Evolutionary conservation across 2,329 filamentous ascomycete species (phyloP), one percentile per base, ranked within the genome.

Genomic region (Aureobasidium zeae): DNA sequence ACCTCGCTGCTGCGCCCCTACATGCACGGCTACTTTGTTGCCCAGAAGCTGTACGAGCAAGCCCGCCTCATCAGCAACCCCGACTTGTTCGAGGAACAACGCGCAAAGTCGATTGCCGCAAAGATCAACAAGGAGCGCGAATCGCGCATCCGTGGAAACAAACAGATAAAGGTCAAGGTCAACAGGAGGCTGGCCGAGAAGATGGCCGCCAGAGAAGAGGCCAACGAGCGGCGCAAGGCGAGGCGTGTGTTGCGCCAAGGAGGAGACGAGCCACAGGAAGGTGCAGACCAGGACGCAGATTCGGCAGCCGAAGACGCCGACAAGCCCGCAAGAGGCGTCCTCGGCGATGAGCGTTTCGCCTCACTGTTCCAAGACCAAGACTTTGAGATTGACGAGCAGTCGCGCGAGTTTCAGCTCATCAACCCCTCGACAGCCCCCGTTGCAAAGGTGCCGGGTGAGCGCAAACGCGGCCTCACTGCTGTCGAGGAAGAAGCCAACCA

Each of bases 1-100:
- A 94, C 87, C 20, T 91, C 85, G 57, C 69, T 96, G 15, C 70
- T 98, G 29, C 76, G 89, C 32, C 91, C 91, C 31, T 98, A 98
- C 60, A 98, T 98, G 93, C 91, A 98, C 61, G 93, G 91, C 54
- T 96, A 91, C 72, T 98, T 98, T 66, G 88, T 98, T 36, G 86
- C 85, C 25, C 89, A 93, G 55, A 86, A 88, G 57, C 67, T 98
- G 19, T 96, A 98, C 62, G 93, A 98, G 59, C 88, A 98, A 62
- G 91, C 91, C 13, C 74, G 85, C 44, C 69, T 98, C 48, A 94
- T 96, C 55, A 83, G 84, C 37, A 94, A 96, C 64, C 91, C 91
- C 0, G 93, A 93, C 59, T 76, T 93, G 41, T 94, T 84, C 74
- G 86, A 95, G 59, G 86, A 96, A 57, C 86, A 96, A 63, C 77